Conservation (phyloP, 176 grass and related monocot species). For the Oryza meyeriana region DNA sequence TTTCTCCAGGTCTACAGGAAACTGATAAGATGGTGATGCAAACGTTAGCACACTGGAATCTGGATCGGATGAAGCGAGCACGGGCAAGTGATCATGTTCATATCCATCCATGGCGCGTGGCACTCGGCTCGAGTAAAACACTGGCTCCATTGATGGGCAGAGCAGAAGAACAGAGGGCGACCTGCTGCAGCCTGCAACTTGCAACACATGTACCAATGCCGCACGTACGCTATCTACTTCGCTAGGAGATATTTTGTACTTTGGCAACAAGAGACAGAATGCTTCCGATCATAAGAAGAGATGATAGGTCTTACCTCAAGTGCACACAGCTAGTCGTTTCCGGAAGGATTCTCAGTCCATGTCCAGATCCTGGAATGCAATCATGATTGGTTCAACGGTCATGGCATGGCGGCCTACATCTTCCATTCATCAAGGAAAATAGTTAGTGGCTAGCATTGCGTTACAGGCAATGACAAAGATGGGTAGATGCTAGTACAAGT, state of each 20-base stretch:
- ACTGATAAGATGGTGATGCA: not conserved
- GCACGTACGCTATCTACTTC: slow-evolving; percentile 12
- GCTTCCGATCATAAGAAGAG: not conserved
- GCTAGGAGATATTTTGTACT: not conserved
- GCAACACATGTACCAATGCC: slow-evolving; percentile 22
- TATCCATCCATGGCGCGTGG: slow-evolving; percentile 22
- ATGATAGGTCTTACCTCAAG: not conserved
- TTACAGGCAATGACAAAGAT: slow-evolving; percentile 15
- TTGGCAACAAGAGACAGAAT: not conserved
- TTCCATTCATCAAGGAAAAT: not conserved
- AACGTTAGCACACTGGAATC: slow-evolving; percentile 10
- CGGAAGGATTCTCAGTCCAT: slow-evolving; percentile 13
- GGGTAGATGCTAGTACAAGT: not conserved
- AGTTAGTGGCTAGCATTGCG: not conserved
- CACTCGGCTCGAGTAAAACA: slow-evolving; percentile 47
- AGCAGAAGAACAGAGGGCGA: slow-evolving; percentile 10
- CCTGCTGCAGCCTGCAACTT: slow-evolving; percentile 18
- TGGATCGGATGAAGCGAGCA: not conserved
- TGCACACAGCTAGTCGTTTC: slow-evolving; percentile 16
- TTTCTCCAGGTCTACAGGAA: slow-evolving; percentile 25
- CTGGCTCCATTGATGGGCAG: slow-evolving; percentile 22
- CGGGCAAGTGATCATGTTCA: not conserved
- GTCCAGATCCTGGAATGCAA: not conserved
- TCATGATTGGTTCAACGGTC: slow-evolving; percentile 25
- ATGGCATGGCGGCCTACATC: not conserved